Conservation (phyloP, 176 grass and related monocot species). For the Calamus simplicifolius region DNA sequence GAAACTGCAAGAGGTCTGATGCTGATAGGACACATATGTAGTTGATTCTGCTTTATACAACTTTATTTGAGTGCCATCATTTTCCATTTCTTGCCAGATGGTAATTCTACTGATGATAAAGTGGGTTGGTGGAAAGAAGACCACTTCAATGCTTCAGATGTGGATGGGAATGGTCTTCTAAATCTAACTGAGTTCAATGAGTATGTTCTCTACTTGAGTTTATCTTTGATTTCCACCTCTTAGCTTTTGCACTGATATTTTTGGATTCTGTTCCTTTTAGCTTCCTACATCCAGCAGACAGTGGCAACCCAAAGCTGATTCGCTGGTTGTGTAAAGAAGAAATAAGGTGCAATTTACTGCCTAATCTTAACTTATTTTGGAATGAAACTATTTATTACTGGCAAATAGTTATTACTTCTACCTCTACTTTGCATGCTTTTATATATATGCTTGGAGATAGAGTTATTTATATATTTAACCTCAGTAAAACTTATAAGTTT, state of each 20-base stretch:
- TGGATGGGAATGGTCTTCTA: slow-evolving; percentile 59
- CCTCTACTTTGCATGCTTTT: too few relatives aligned
- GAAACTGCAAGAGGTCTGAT: too few relatives aligned
- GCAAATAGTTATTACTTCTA: too few relatives aligned
- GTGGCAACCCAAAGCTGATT: slow-evolving; percentile 63
- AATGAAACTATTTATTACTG: too few relatives aligned
- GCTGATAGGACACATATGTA: too few relatives aligned
- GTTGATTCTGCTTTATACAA: too few relatives aligned
- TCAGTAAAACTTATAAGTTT: too few relatives aligned
- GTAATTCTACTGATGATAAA: slow-evolving; percentile 66
- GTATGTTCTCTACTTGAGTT: slow-evolving; percentile 34
- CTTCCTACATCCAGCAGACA: slow-evolving; percentile 90
- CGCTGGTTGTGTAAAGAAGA: slow-evolving; percentile 89
- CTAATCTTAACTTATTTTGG: neutral
- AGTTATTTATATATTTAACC: too few relatives aligned
- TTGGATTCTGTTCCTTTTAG: slow-evolving; percentile 26
- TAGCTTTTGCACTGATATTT: slow-evolving; percentile 23
- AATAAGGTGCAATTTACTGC: slow-evolving; percentile 48
- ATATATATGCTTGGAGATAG: too few relatives aligned
- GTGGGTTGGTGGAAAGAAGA: slow-evolving; percentile 90
- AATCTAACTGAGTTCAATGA: slow-evolving; percentile 89
- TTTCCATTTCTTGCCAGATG: slow-evolving; percentile 36
- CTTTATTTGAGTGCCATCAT: too few relatives aligned
- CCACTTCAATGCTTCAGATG: slow-evolving; percentile 76
- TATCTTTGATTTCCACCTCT: slow-evolving; percentile 15